A percentile compares a stretch with the other conserved stretches of the same genome.
Conservation (phyloP, 257 asterid genomes). For the Solanum pinnatisectum region DNA sequence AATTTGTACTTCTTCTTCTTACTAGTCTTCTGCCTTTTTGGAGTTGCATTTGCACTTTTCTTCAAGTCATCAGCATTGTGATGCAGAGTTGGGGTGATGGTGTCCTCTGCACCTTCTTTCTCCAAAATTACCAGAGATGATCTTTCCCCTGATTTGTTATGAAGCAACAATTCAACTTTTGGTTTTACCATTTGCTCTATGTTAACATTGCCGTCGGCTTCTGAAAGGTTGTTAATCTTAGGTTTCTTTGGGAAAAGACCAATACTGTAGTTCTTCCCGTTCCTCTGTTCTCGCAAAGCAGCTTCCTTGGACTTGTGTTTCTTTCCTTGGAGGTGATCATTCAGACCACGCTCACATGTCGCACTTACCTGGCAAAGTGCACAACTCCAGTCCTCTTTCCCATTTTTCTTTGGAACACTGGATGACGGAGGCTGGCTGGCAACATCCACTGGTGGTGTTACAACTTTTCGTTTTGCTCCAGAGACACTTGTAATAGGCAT, state of each 20-base stretch:
- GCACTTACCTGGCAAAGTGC: slow-evolving; percentile 41
- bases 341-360: slow-evolving; percentile 21
- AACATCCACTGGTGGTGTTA: slow-evolving; percentile 8
- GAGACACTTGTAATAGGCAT: slow-evolving; percentile 17
- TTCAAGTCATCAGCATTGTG: neutral
- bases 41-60: neutral
- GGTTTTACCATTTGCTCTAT: neutral
- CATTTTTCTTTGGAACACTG: slow-evolving; percentile 17
- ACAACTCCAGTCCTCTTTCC: slow-evolving; percentile 40
- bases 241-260: slow-evolving; percentile 26
- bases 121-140: neutral
- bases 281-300: slow-evolving; percentile 13
- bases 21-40: neutral
- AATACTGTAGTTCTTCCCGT: slow-evolving; percentile 19
- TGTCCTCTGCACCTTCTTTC: neutral
- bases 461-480: slow-evolving; percentile 33
- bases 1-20: slow-evolving; percentile 4
- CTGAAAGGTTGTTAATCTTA: neutral
- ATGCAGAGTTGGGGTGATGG: neutral
- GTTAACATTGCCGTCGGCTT: neutral
- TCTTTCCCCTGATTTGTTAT: slow-evolving; percentile 2
- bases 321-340: slow-evolving; percentile 44
- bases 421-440: neutral
- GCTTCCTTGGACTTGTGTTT: slow-evolving; percentile 55
- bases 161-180: neutral